phyloP scores from a whole-genome alignment of 2,329 filamentous ascomycete genomes.

The Emergomyces orientalis region DNA sequence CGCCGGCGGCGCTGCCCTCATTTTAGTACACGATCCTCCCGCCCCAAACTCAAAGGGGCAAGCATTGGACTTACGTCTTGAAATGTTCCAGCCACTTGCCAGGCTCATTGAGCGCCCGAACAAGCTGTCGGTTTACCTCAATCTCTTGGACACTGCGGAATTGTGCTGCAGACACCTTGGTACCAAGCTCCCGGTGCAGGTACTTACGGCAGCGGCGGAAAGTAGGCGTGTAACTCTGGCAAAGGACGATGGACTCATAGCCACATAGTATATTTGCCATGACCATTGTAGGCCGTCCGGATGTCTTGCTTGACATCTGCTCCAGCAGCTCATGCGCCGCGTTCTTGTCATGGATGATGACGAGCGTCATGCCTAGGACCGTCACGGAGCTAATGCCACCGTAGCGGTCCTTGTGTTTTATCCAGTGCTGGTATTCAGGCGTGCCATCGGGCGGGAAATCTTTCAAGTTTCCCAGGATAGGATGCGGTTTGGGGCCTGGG shows the following conservation, averaged over 20 bases:
- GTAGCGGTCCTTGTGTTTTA: conserved; percentile 36
- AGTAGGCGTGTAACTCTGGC: conserved; percentile 18
- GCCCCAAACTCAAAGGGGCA: neutral
- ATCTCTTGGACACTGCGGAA: conserved; percentile 17
- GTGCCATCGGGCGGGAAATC: conserved; percentile 38
- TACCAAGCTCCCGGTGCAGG: conserved; percentile 24
- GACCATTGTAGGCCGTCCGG: conserved; percentile 22
- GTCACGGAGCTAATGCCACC: conserved; percentile 33
- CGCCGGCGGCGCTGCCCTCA: conserved; percentile 28
- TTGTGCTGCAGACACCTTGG: conserved; percentile 17
- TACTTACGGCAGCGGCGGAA: conserved; percentile 22
- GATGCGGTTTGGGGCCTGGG: conserved; percentile 43
- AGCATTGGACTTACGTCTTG: conserved; percentile 14
- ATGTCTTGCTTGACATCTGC: conserved; percentile 20
- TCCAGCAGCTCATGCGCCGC: conserved; percentile 29
- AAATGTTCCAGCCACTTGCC: conserved; percentile 16
- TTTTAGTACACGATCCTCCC: conserved; percentile 9
- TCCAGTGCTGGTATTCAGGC: conserved; percentile 37
- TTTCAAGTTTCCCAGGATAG: conserved; percentile 42
- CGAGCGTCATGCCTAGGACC: conserved; percentile 29
- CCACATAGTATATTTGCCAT: conserved; percentile 24
- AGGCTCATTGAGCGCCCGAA: conserved; percentile 15
- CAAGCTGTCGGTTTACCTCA: conserved; percentile 15
- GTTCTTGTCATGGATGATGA: conserved; percentile 29
- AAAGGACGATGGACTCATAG: conserved; percentile 18